phyloP scores from a whole-genome alignment of 2,329 filamentous ascomycete species.

The Aspergillus glaucus region DNA sequence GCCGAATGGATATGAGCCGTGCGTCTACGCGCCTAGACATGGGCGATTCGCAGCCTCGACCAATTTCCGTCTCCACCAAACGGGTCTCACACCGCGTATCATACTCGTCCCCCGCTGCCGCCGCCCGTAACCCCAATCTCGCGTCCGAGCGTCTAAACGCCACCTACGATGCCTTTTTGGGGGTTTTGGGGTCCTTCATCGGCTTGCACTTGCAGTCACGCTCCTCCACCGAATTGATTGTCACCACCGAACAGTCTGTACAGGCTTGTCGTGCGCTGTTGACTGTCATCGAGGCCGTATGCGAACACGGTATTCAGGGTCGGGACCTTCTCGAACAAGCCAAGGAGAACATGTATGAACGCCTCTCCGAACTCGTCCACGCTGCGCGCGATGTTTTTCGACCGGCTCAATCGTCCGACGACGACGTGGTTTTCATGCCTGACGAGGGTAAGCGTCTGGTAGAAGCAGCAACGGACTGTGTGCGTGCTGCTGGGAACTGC shows the following conservation, averaged over 20 bases:
- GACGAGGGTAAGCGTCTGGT: constrained; percentile 71
- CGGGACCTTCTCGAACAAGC: constrained; percentile 62
- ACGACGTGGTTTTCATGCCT: constrained; percentile 71
- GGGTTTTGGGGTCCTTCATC: constrained; percentile 87
- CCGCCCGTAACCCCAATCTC: constrained; percentile 61
- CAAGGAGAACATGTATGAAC: constrained; percentile 69
- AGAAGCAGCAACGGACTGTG: constrained; percentile 75
- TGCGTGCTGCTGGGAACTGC: constrained; percentile 85
- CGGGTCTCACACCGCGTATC: constrained; percentile 65
- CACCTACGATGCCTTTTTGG: constrained; percentile 82
- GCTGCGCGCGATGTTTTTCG: constrained; percentile 74
- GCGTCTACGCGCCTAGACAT: constrained; percentile 21
- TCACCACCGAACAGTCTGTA: constrained; percentile 77
- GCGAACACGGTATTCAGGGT: constrained; percentile 65
- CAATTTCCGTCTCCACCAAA: constrained; percentile 37
- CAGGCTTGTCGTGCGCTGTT: constrained; percentile 74
- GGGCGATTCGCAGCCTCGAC: constrained; percentile 21
- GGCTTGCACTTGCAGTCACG: constrained; percentile 91
- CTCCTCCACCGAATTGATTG: constrained; percentile 73
- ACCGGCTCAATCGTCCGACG: constrained; percentile 59
- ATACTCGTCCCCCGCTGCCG: constrained; percentile 60
- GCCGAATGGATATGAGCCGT: constrained; percentile 23
- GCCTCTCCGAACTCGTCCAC: constrained; percentile 71
- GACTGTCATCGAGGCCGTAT: constrained; percentile 73
- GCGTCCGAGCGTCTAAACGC: constrained; percentile 75